These are phyloP conservation scores for Cryptococcus sp. DNA, from an alignment of 1,284 basidiomycete genomes.

Conservation along the genomic window DNA sequence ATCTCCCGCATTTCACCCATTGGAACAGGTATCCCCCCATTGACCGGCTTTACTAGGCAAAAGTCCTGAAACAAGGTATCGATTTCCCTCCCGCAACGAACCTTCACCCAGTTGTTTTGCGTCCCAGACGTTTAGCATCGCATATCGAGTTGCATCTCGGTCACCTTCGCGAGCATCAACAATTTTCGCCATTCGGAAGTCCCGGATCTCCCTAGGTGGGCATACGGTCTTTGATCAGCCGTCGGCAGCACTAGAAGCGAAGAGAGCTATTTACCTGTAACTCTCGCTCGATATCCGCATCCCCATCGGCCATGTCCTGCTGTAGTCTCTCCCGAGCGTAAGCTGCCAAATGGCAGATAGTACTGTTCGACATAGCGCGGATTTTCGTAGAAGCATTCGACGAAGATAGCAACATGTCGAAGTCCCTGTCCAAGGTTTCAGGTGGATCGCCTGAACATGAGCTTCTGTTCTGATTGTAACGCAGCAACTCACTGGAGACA, in stretches of 20 bases:
- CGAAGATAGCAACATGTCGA: constrained; percentile 35
- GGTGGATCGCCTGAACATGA: constrained; percentile 13
- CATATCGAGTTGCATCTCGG: constrained; percentile 56
- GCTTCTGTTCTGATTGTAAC: neutral
- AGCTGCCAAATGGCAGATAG: constrained; percentile 62
- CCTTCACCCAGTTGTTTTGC: constrained; percentile 57
- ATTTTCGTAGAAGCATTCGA: constrained; percentile 42
- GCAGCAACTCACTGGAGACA: constrained; percentile 4
- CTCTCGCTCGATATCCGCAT: constrained; percentile 63
- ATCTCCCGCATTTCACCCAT: constrained; percentile 53
- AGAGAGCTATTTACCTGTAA: constrained; percentile 55
- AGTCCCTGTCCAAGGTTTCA: constrained; percentile 28
- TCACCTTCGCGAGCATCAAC: constrained; percentile 61
- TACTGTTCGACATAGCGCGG: constrained; percentile 47
- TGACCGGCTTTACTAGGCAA: constrained; percentile 57
- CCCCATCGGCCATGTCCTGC: constrained; percentile 54
- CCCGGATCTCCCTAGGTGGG: constrained; percentile 71
- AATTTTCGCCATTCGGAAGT: constrained; percentile 72
- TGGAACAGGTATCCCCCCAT: constrained; percentile 57
- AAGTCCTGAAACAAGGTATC: constrained; percentile 68
- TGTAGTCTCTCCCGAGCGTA: constrained; percentile 56
- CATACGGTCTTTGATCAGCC: constrained; percentile 55
- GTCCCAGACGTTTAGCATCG: constrained; percentile 81
- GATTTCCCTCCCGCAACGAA: constrained; percentile 60
- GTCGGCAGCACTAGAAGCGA: neutral